Percentiles rank a stretch among this genome's conserved stretches.
phyloP scores from a whole-genome alignment of 345 rosid genomes.

The Linum tenue region DNA sequence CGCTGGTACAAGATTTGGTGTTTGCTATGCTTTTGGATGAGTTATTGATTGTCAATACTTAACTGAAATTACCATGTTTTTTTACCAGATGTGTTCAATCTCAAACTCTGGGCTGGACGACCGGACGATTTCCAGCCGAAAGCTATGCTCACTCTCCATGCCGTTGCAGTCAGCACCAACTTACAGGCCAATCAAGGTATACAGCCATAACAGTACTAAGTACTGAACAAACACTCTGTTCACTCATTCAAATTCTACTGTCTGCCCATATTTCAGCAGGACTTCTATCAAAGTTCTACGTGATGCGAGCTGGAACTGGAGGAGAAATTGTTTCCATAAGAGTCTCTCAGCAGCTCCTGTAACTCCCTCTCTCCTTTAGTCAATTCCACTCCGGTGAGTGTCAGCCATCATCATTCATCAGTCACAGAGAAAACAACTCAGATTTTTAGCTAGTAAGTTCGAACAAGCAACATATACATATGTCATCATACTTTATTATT shows the following conservation, averaged over 20 bases:
- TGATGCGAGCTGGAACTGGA: slow-evolving; percentile 59
- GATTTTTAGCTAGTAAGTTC: no score
- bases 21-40: not conserved
- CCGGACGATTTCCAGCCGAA: slow-evolving; percentile 67
- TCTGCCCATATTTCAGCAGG: slow-evolving; percentile 29
- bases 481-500: no score
- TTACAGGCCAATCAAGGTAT: slow-evolving; percentile 73
- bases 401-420: no score
- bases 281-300: slow-evolving; percentile 51
- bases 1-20: slow-evolving; percentile 32
- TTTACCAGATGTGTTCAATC: slow-evolving; percentile 61
- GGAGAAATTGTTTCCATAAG: slow-evolving; percentile 77
- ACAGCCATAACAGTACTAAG: not conserved
- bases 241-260: not conserved
- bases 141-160: slow-evolving; percentile 64
- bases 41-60: not conserved
- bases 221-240: not conserved
- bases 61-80: not conserved
- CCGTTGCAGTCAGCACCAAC: slow-evolving; percentile 80
- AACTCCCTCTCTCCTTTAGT: slow-evolving; percentile 1
- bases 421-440: no score
- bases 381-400: no score
- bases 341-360: slow-evolving; percentile 79
- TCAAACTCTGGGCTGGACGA: slow-evolving; percentile 69
- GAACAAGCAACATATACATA: no score